Evolutionary conservation across 257 asterid species (phyloP).

Genomic region (Voacanga thouarsii): DNA sequence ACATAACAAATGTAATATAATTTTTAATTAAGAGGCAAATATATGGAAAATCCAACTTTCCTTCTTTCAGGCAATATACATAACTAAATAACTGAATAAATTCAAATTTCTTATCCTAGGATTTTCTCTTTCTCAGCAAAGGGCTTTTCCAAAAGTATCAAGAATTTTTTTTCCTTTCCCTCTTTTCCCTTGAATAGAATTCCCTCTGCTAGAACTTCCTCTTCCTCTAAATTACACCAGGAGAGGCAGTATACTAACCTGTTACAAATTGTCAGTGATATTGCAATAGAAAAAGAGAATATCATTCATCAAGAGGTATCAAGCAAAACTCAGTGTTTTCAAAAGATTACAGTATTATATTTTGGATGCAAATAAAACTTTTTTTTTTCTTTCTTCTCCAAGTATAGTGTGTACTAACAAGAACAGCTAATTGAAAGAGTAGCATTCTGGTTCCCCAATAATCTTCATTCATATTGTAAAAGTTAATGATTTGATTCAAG

Average conservation of each 20-base stretch:
- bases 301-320: not conserved
- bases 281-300: not conserved
- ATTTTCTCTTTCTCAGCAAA: not conserved
- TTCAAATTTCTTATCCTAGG: not conserved
- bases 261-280: not conserved
- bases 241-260: not conserved
- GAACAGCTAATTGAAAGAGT: not conserved
- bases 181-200: not conserved
- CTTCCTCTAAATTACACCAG: not conserved
- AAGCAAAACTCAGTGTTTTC: not conserved
- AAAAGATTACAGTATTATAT: not conserved
- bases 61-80: not conserved
- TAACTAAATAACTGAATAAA: not conserved
- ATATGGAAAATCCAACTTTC: not conserved
- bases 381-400: not conserved
- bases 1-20: not conserved
- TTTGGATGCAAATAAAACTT: not conserved
- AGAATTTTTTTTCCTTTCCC: not conserved
- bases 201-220: not conserved
- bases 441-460: slow-evolving; percentile 1
- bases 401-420: not conserved
- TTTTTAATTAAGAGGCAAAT: not conserved
- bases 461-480: not conserved
- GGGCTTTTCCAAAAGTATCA: not conserved
- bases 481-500: not conserved